phyloP scores from a whole-genome alignment of 2,329 filamentous ascomycete genomes.

The Beauveria brongniartii region DNA sequence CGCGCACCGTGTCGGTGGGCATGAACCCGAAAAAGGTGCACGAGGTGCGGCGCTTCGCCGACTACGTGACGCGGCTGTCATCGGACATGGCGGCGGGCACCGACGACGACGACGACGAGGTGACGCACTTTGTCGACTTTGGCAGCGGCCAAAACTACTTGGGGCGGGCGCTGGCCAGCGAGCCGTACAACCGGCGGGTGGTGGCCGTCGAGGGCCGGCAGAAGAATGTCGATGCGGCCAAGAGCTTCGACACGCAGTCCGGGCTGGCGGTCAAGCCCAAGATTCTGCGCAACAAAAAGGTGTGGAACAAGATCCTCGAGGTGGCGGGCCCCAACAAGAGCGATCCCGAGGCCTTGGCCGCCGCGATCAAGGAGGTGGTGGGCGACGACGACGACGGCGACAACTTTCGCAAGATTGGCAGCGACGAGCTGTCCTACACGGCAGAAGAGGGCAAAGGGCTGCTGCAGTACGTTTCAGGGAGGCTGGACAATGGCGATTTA shows the following conservation, averaged over 20 bases:
- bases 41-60: conserved; percentile 86
- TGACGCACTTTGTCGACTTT: conserved; percentile 91
- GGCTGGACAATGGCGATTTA: conserved; percentile 66
- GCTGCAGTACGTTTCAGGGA: conserved; percentile 71
- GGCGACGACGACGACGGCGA: conserved; percentile 23
- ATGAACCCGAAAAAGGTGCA: conserved; percentile 97
- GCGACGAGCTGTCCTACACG: conserved; percentile 37
- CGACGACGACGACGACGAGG: conserved; percentile 40
- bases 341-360: conserved; percentile 31
- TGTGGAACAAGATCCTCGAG: conserved; percentile 50
- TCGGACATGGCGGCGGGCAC: conserved; percentile 45
- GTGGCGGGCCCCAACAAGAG: conserved; percentile 22
- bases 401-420: conserved; percentile 6
- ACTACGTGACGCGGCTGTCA: conserved; percentile 61
- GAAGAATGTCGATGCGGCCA: conserved; percentile 79
- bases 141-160: conserved; percentile 96
- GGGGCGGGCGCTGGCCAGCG: conserved; percentile 74
- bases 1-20: conserved; percentile 68
- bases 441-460: conserved; percentile 56
- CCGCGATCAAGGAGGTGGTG: conserved; percentile 26
- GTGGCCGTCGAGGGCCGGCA: conserved; percentile 85
- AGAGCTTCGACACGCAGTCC: conserved; percentile 74
- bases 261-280: conserved; percentile 66
- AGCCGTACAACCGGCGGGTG: conserved; percentile 78
- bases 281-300: conserved; percentile 76